These are phyloP conservation scores for Ophiostoma ulmi DNA, from an alignment of 2,329 filamentous ascomycete species.

Conservation along the genomic window DNA sequence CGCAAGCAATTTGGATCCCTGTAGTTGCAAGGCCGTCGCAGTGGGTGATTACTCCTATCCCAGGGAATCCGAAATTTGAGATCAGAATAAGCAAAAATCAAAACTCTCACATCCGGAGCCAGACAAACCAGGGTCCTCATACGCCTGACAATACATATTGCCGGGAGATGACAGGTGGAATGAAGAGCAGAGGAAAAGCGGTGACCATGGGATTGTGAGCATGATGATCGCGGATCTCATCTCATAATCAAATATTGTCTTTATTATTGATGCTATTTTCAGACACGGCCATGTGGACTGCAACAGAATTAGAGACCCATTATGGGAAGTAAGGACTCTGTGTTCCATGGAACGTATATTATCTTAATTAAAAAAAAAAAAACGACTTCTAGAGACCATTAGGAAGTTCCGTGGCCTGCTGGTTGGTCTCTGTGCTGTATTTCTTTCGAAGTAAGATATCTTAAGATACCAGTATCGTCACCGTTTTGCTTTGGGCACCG, in stretches of 20 bases:
- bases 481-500: slow-evolving; percentile 6
- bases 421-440: background rate
- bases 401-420: background rate
- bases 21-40: background rate
- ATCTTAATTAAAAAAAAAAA: too few species aligned
- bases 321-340: background rate
- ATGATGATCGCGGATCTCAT: slow-evolving; percentile 4
- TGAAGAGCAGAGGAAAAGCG: background rate
- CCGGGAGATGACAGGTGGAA: background rate
- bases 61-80: background rate
- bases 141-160: background rate
- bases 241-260: background rate
- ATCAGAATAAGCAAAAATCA: background rate
- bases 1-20: background rate
- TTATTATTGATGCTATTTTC: background rate
- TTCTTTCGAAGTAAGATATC: background rate
- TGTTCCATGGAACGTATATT: background rate
- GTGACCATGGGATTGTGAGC: background rate
- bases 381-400: slow-evolving; percentile 4
- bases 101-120: background rate
- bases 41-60: background rate
- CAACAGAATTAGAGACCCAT: background rate
- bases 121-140: background rate
- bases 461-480: background rate
- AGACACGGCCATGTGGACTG: background rate